These are phyloP conservation scores for Coniferiporia sulphurascens DNA, from an alignment of 1,284 basidiomycete species.

Conservation along the genomic window DNA sequence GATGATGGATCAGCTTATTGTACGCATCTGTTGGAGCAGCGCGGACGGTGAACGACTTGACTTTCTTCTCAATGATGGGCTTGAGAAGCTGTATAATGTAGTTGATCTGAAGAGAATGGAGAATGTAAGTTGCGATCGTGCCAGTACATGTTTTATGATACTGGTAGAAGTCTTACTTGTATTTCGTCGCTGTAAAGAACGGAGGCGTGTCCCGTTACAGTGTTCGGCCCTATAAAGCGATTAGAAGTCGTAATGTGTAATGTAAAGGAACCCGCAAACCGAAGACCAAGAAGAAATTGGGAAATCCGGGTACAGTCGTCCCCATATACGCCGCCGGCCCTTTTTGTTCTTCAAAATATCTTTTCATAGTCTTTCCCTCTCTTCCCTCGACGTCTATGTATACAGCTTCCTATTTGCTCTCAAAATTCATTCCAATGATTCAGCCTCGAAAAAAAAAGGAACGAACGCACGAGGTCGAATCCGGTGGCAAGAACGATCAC, in stretches of 20 bases:
- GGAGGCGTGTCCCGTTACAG: constrained; percentile 29
- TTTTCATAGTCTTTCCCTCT: constrained; percentile 17
- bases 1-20: constrained; percentile 24
- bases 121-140: background rate
- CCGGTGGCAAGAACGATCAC: constrained; percentile 49
- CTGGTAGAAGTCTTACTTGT: constrained; percentile 16
- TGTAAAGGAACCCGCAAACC: constrained; percentile 7
- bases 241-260: background rate
- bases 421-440: background rate
- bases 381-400: constrained; percentile 10
- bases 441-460: background rate
- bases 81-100: constrained; percentile 29
- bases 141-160: too few species aligned
- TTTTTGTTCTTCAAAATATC: constrained; percentile 23
- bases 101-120: constrained; percentile 17
- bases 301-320: constrained; percentile 24
- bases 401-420: background rate
- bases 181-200: constrained; percentile 30
- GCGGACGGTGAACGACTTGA: constrained; percentile 25
- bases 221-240: constrained; percentile 25
- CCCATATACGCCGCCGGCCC: constrained; percentile 26
- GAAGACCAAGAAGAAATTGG: constrained; percentile 25
- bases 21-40: constrained; percentile 25
- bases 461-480: constrained; percentile 24
- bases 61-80: constrained; percentile 27